Evolutionary conservation across 106 monocot species (phyloP).

Genomic region (Ottelia alismoides): DNA sequence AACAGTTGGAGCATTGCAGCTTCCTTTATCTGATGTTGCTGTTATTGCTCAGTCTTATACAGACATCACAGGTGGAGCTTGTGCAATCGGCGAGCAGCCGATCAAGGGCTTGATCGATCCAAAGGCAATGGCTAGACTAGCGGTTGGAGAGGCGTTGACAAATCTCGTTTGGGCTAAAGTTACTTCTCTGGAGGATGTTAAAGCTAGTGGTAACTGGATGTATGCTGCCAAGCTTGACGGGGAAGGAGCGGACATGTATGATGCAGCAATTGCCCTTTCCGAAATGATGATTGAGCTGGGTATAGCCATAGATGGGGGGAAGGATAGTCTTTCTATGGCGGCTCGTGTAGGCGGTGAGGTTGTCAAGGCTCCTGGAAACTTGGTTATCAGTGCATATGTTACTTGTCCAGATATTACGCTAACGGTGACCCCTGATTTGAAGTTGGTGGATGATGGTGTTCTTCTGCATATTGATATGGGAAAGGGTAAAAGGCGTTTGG

Average conservation of each 20-base stretch:
- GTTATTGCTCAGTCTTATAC: constrained; percentile 75
- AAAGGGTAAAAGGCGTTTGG: constrained; percentile 57
- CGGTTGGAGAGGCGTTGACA: constrained; percentile 92
- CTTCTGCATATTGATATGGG: constrained; percentile 60
- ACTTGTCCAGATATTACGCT: constrained; percentile 91
- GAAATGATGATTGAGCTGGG: constrained; percentile 95
- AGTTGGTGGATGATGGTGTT: constrained; percentile 61
- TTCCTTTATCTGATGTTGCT: constrained; percentile 89
- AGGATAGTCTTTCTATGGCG: constrained; percentile 98
- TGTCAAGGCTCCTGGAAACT: constrained; percentile 93
- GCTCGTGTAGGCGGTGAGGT: constrained; percentile 61
- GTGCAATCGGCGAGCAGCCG: constrained; percentile 90
- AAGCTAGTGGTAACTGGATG: constrained; percentile 99
- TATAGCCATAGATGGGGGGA: constrained; percentile 98
- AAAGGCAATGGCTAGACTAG: constrained; percentile 78
- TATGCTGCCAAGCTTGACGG: constrained; percentile 98
- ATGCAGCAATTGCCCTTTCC: constrained; percentile 76
- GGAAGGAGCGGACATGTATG: constrained; percentile 96
- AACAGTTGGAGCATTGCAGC: constrained; percentile 82
- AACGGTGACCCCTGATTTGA: constrained; percentile 90
- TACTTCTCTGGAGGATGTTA: constrained; percentile 80
- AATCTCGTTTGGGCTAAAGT: constrained; percentile 95
- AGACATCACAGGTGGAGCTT: constrained; percentile 77
- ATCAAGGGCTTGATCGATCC: constrained; percentile 77
- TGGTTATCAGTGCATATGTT: constrained; percentile 81